Evolutionary conservation across 2,329 filamentous ascomycete species (phyloP), one percentile per base, ranked within the genome.

Genomic region (Pseudogymnoascus sp.): DNA sequence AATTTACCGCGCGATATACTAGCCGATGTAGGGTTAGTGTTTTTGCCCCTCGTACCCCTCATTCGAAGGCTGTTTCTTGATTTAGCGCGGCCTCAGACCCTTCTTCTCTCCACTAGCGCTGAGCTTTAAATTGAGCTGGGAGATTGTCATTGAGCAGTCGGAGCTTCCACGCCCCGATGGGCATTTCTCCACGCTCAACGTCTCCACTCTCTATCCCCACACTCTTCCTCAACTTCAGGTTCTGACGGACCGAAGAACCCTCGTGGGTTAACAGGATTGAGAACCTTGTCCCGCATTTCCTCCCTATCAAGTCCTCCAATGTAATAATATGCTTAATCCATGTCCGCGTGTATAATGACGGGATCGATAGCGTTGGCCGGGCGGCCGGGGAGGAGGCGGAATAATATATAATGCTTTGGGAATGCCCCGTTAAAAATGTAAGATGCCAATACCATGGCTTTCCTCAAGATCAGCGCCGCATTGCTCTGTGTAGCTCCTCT

Each of bases 191-290:
- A 43, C 22, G 22, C 20, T 50, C 25, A 30, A 11, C n/a, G 14
- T 50, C 43, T 30, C 43, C 43, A 30, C 41, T 2, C 14, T 28
- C 22, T 9, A 47, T 28, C 41, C 16, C 41, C 22, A 50, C 43
- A 14, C 25, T 50, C 20, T 3, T 50, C 25, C 43, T 22, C 43
- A 30, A 50, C 25, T 30, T 50, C 43, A 30, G 43, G 22, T 12
- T 30, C 43, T 30, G 43, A 50, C n/a, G 43, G 43, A 30, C 63
- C 47, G n/a, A 66, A 64, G 50, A 60, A 65, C 22, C 38, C 60
- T 57, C 65, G 61, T 14, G 65, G 57, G 50, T 36, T 25, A 14
- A 65, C 35, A 22, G 65, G 11, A 38, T 28, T 33, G 65, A 43
- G 14, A 67, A 63, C 16, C 59, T 20, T 9, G 43, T 41, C 3